Evolutionary conservation across 805 yeast species (phyloP).

Genomic region (Danielia reshetovae): DNA sequence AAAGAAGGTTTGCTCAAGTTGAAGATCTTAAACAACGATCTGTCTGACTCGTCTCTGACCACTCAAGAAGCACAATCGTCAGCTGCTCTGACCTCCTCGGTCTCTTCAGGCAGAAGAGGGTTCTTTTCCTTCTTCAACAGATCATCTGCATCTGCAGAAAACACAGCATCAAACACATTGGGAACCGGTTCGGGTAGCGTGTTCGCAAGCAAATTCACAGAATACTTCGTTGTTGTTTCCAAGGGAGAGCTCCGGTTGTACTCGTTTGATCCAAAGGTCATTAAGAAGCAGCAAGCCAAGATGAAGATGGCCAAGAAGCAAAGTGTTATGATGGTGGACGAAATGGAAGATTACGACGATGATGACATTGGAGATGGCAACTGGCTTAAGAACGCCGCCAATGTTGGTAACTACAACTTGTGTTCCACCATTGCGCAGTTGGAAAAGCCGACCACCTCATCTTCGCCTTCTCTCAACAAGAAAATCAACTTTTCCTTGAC

Average conservation of each 20-base stretch:
- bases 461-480: slow-evolving; percentile 15
- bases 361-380: slow-evolving; percentile 55
- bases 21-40: slow-evolving; percentile 35
- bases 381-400: slow-evolving; percentile 62
- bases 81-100: slow-evolving; percentile 9
- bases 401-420: slow-evolving; percentile 49
- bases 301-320: slow-evolving; percentile 19
- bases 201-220: slow-evolving; percentile 32
- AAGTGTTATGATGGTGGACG: slow-evolving; percentile 14
- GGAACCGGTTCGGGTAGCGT: slow-evolving; percentile 10
- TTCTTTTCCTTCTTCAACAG: slow-evolving; percentile 18
- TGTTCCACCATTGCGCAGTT: slow-evolving; percentile 49
- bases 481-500: slow-evolving; percentile 50
- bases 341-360: slow-evolving; percentile 23
- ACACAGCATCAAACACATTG: slow-evolving; percentile 4
- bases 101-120: slow-evolving; percentile 7
- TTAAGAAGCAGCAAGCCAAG: slow-evolving; percentile 38
- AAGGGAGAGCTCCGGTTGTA: slow-evolving; percentile 62
- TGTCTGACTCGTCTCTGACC: slow-evolving; percentile 21
- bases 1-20: slow-evolving; percentile 64
- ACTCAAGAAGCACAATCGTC: slow-evolving; percentile 7
- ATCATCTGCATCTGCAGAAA: slow-evolving; percentile 2
- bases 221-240: slow-evolving; percentile 62
- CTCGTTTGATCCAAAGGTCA: slow-evolving; percentile 45
- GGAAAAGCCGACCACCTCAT: slow-evolving; percentile 19